Evolutionary conservation across 139 green algal species (phyloP), one percentile per base, ranked within the genome.

Genomic region (Ostreobium quekettii): DNA sequence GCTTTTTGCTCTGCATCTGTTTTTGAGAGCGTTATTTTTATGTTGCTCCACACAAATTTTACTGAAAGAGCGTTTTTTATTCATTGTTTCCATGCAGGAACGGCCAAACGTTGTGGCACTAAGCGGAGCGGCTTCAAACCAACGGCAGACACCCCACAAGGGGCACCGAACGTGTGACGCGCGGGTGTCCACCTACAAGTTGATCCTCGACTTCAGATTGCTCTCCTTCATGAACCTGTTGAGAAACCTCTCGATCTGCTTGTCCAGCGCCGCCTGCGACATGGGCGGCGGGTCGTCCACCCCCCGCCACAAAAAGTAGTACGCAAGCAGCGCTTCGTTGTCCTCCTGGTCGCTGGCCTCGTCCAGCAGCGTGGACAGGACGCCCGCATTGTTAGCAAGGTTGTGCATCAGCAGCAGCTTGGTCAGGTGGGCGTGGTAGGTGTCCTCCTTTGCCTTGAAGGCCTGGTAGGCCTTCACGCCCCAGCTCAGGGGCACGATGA

Each of bases 261-360:
- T 29, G 66, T 81, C 70, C 38, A 81, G 65, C 0, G 71, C 62
- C 49, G 48, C 7, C 62, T 74, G 70, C 31, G 24, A 37, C 42
- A 70, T 1, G 2, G 66, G 48, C 31, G 53, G 31, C 3, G 71
- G 68, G 5, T 33, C 4, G 11, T 63, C 32, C 4, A 49, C 30
- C 42, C 77, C 77, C 3, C 31, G 47, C 77, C 77, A 83, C 46
- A 80, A 63, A 67, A 83, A 83, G 61, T 79, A 78, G 56, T 83
- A 83, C 4, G 77, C 77, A 60, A 83, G 71, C 60, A 83, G 66
- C 30, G 74, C 53, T 65, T 83, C 77, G 48, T 80, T 83, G 74
- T 80, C 74, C 64, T 83, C 77, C 66, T 83, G 73, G 57, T 82
- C 76, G 30, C 69, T 48, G 15, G 72, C 76, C 66, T 82, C 76